A percentile compares a stretch with the other conserved stretches of the same genome.
Conservation (phyloP, 129 eudicot species). For the Daucus carota region DH1_v3.0 NC_030388.2:18588501-18589000, state of each 20-base stretch:
- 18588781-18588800: neutral
- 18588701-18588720: neutral
- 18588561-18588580: neutral
- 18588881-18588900: neutral
- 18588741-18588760: neutral
- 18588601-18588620: neutral
- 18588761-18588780: neutral
- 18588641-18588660: neutral
- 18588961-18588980: neutral
- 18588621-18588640: neutral
- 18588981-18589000: neutral
- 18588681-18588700: neutral
- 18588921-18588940: too few relatives aligned
- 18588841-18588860: neutral
- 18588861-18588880: neutral
- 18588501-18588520: constrained; percentile 58
- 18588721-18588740: neutral
- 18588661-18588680: neutral
- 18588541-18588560: constrained; percentile 16
- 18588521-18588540: constrained; percentile 66
- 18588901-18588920: neutral
- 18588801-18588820: neutral
- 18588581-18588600: neutral
- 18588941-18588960: neutral
- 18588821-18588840: neutral